Evolutionary conservation across 1,284 basidiomycete species (phyloP).

Genomic region (Erythrobasidium hasegawianum): DNA sequence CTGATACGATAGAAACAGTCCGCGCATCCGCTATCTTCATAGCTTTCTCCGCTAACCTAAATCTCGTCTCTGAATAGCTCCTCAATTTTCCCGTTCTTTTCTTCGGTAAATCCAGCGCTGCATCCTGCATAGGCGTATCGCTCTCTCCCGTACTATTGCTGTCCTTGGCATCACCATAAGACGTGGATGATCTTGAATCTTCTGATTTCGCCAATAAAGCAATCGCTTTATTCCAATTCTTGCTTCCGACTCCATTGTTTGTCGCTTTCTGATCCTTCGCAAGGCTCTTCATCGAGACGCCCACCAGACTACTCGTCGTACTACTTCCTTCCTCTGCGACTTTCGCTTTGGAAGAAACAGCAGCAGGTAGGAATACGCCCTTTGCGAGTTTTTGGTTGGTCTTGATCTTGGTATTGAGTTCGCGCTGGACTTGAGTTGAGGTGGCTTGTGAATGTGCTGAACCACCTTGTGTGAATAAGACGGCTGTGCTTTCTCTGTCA

Average conservation of each 20-base stretch:
- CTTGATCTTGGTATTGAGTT: conserved; percentile 24
- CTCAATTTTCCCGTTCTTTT: not conserved
- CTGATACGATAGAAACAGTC: not conserved
- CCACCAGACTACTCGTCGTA: not conserved
- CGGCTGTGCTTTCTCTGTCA: not conserved
- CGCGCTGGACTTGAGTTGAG: conserved; percentile 26
- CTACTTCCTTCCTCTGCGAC: not conserved
- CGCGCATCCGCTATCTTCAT: conserved; percentile 12
- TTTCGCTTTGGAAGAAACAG: not conserved
- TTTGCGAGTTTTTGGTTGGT: conserved; percentile 9
- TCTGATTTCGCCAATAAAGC: conserved; percentile 15
- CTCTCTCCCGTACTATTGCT: not conserved
- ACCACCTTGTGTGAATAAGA: conserved; percentile 29
- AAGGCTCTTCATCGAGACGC: not conserved
- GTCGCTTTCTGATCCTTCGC: not conserved
- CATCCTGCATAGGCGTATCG: not conserved
- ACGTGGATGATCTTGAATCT: not conserved
- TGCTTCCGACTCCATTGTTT: conserved; percentile 18
- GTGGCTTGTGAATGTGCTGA: conserved; percentile 28
- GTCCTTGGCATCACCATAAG: no score
- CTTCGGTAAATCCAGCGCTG: not conserved
- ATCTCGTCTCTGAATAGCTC: conserved; percentile 9
- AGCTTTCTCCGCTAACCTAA: conserved; percentile 7
- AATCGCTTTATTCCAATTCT: conserved; percentile 29
- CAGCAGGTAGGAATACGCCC: not conserved